Evolutionary conservation across 1,284 basidiomycete species (phyloP).

Genomic region (Agroathelia rolfsii): DNA sequence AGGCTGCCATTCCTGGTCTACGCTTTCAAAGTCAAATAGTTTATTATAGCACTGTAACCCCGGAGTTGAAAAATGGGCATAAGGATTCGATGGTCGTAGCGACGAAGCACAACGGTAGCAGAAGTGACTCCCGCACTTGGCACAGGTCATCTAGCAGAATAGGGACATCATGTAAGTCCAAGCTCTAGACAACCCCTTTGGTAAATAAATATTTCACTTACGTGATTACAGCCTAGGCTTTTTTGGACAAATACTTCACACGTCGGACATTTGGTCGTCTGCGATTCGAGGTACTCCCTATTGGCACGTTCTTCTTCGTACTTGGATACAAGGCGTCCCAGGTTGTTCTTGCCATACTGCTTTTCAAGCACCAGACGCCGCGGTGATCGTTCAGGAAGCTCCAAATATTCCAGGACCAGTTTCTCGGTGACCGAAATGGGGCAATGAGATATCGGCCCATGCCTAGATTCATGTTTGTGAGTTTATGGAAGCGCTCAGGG

Average conservation of each 20-base stretch:
- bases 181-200: background rate
- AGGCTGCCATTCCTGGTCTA: slow-evolving; percentile 43
- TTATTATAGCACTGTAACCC: slow-evolving; percentile 50
- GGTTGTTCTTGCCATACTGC: slow-evolving; percentile 1
- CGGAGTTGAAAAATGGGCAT: slow-evolving; percentile 55
- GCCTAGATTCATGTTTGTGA: slow-evolving; percentile 31
- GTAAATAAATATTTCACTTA: background rate
- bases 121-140: background rate
- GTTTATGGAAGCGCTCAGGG: slow-evolving; percentile 2
- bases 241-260: slow-evolving; percentile 1
- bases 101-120: slow-evolving; percentile 21
- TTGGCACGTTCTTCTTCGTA: slow-evolving; percentile 1
- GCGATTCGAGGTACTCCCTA: background rate
- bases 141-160: slow-evolving; percentile 2
- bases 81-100: slow-evolving; percentile 44
- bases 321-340: background rate
- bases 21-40: slow-evolving; percentile 48
- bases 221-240: slow-evolving; percentile 2
- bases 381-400: slow-evolving; percentile 35
- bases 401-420: slow-evolving; percentile 20
- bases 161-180: background rate
- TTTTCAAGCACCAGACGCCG: slow-evolving; percentile 21
- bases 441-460: slow-evolving; percentile 2
- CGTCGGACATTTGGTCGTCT: slow-evolving; percentile 25
- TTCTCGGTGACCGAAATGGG: slow-evolving; percentile 25